Evolutionary conservation across 805 yeast species (phyloP).

Genomic region (Candida odintsovae): DNA sequence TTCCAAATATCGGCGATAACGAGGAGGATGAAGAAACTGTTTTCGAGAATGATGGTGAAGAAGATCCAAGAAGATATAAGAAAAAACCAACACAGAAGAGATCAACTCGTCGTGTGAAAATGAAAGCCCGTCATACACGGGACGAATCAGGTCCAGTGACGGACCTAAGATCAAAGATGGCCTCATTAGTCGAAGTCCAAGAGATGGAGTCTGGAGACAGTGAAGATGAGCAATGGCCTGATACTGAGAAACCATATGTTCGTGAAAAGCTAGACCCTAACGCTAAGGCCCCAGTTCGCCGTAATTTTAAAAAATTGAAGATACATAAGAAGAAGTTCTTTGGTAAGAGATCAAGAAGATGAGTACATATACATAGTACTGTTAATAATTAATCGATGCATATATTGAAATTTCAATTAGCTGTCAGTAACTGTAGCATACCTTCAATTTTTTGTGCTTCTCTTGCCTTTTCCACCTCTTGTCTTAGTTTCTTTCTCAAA

Average conservation of each 20-base stretch:
- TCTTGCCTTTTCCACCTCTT: conserved; percentile 71
- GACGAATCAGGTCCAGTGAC: conserved; percentile 27
- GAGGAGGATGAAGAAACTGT: no score
- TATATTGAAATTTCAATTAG: conserved; percentile 21
- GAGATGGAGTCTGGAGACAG: conserved; percentile 17
- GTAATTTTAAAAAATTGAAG: conserved; percentile 47
- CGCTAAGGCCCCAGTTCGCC: conserved; percentile 18
- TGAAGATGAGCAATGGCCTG: conserved; percentile 18
- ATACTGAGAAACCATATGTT: conserved; percentile 15
- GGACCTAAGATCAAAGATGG: conserved; percentile 20
- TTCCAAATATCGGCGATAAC: conserved; percentile 15
- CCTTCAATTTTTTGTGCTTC: conserved; percentile 91
- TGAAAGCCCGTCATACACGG: conserved; percentile 22
- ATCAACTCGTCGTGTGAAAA: conserved; percentile 24
- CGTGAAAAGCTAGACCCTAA: conserved; percentile 19
- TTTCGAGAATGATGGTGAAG: conserved; percentile 6
- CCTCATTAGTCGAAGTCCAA: conserved; percentile 2
- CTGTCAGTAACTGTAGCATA: conserved; percentile 81
- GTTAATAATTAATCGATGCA: not conserved
- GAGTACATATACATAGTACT: not conserved
- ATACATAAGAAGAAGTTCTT: conserved; percentile 39
- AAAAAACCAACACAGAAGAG: conserved; percentile 32
- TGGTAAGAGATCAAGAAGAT: conserved; percentile 30
- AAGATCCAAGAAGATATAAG: conserved; percentile 9
- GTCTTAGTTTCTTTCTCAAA: conserved; percentile 53